Conservation (phyloP, 176 grass and related monocot species). For the Guadua angustifolia region DNA sequence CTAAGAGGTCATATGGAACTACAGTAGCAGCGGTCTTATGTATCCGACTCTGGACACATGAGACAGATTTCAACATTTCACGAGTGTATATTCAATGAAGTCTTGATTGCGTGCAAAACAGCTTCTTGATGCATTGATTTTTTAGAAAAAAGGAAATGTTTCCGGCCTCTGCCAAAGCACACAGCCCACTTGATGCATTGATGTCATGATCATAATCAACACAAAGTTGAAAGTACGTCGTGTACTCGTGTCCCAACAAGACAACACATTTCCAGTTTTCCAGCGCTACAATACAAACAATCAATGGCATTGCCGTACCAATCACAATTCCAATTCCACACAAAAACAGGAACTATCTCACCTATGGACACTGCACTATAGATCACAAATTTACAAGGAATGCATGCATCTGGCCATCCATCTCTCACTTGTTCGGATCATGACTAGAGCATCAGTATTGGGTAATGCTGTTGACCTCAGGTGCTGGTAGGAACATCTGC, state of each 20-base stretch:
- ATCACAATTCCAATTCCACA: conserved; percentile 32
- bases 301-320: neutral
- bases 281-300: conserved; percentile 13
- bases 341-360: conserved; percentile 34
- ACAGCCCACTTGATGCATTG: conserved; percentile 14
- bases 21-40: too few relatives aligned
- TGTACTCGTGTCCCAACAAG: conserved; percentile 20
- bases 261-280: conserved; percentile 4
- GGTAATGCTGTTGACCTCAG: conserved; percentile 27
- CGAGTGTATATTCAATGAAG: neutral
- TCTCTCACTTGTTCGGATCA: neutral
- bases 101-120: conserved; percentile 2
- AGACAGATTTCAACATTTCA: neutral
- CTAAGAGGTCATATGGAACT: too few relatives aligned
- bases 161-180: too few relatives aligned
- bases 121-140: conserved; percentile 13
- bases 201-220: conserved; percentile 15
- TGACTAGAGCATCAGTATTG: conserved; percentile 11
- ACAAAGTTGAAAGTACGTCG: neutral
- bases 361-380: conserved; percentile 31
- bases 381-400: conserved; percentile 44
- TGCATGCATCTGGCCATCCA: neutral
- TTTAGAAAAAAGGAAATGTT: too few relatives aligned
- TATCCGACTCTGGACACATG: too few relatives aligned
- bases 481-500: conserved; percentile 49